Evolutionary conservation across 352 stramenopile genomes (phyloP), one percentile per base, ranked within the genome.

Genomic region (Globisporangium middletonii): DNA sequence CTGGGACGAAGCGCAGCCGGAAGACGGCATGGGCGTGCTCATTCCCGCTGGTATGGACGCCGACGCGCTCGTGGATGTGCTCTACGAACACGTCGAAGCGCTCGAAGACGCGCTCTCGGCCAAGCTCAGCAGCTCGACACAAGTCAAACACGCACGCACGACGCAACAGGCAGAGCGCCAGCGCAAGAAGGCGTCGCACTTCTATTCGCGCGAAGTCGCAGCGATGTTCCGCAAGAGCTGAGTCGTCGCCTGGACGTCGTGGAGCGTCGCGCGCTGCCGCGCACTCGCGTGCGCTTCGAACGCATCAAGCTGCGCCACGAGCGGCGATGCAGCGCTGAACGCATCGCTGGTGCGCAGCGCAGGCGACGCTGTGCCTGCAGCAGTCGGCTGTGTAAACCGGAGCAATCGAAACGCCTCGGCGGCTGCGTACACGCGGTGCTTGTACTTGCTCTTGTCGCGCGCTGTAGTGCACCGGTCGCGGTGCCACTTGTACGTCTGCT

Each of bases 11-110:
- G 64, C 77, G 35, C 50, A 55, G 13, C 81, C 78, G 1, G 73
- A 86, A 33, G 33, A 79, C n/a, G 81, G 81, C 33, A 88, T 91
- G 81, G 79, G 75, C 2, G 59, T 91, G 23, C 67, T 89, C 26
- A 73, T 91, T 13, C 79, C 81, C 13, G 63, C 79, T n/a, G 75
- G 79, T 15, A 86, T 83, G 73, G 75, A 89, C 15, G 23, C 68
- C 3, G 60, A 73, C 53, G 52, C 62, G 23, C 61, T 90, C 45
- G 73, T 88, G 3, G 77, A 88, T 59, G 73, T 80, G 19, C 64
- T 90, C 15, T 86, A 79, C 51, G 74, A 85, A 50, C 69, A 87
- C 44, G 55, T 85, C 13, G 67, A 91, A 60, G 66, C 82, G n/a
- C 65, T 91, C 44, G 80, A 87, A 27, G 66, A 69, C 30, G 75